Base-by-base conservation (phyloP, 495 filamentous ascomycete species). In the Xylaria grammica region DNA sequence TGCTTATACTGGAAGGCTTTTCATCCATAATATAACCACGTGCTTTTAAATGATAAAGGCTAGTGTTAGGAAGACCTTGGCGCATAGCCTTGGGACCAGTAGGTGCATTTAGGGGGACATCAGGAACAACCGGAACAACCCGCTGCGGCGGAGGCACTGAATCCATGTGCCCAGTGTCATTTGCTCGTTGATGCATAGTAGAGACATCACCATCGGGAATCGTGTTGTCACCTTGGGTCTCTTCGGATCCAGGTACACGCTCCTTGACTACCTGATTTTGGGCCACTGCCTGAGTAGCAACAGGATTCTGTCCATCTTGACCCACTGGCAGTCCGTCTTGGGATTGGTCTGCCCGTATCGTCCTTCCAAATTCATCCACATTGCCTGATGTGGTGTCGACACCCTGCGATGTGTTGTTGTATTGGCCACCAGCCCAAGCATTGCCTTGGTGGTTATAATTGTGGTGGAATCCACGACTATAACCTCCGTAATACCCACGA, bases 21-120 rank as follows among this genome's bases (percentile, higher is more conserved):
- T 75, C 72, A 65, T 79, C 75, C 51, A 73, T 69, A 19, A 82
- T 77, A 68, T 73, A 77, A 60, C 80, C 79, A 63, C 82, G 74
- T 42, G 79, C 82, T 75, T 82, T 80, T 46, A 86, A 72, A 60
- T 81, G 75, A 57, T 74, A 74, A 69, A 87, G 83, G 74, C 88
- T 89, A 48, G 89, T 91, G 75, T 93, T 94, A 55, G 91, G 89
- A 22, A 89, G 83, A 19, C 94, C 93, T 70, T 94, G 87, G 65
- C 96, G 81, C 88, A 98, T 93, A 19, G 96, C 95, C 76, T 95
- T 93, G 2, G 95, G 95, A 1, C 92, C 95, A 55, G 90, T 95
- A 30, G 95, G 95, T 27, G 95, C 95, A 75, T 86, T 86, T 46
- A 82, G 65, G 17, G 82, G 84, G 26, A 83, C 79, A 71, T 83